Evolutionary conservation across 2,329 filamentous ascomycete species (phyloP).

Genomic region (Blastomyces parvus): DNA sequence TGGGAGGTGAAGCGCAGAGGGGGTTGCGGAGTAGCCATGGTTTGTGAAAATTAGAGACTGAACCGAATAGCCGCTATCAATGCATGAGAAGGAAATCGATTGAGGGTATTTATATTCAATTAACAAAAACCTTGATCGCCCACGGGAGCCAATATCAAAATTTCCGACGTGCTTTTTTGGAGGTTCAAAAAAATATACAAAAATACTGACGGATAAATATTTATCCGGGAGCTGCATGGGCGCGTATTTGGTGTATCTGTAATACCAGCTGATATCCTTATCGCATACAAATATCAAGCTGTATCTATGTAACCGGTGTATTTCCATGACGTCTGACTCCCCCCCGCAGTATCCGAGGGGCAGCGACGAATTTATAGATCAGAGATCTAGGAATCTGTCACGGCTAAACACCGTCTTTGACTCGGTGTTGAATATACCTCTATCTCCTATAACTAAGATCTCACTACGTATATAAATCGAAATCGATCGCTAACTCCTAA

Average conservation of each 20-base stretch:
- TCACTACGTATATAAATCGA: not conserved
- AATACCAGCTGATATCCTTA: not conserved
- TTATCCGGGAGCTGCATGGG: not conserved
- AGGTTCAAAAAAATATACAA: not conserved
- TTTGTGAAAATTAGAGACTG: not conserved
- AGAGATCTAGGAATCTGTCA: no score
- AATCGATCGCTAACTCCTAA: not conserved
- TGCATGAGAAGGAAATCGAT: not conserved
- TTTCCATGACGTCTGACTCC: not conserved
- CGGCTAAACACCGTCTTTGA: not conserved
- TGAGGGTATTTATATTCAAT: not conserved
- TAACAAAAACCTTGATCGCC: not conserved
- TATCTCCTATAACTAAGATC: not conserved
- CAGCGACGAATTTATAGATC: slow-evolving; percentile 2
- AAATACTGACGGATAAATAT: not conserved
- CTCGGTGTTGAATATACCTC: not conserved
- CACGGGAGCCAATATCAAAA: not conserved
- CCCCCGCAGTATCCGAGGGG: not conserved
- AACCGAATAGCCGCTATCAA: no score
- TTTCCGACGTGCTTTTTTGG: not conserved
- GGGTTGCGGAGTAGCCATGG: slow-evolving; percentile 37
- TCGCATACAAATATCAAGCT: not conserved
- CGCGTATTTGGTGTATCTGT: not conserved
- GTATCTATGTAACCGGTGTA: not conserved
- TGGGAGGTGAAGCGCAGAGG: slow-evolving; percentile 72